Evolutionary conservation across 768 basidiomycete genomes (phyloP).

Genomic region (Coprinopsis sp.): DNA sequence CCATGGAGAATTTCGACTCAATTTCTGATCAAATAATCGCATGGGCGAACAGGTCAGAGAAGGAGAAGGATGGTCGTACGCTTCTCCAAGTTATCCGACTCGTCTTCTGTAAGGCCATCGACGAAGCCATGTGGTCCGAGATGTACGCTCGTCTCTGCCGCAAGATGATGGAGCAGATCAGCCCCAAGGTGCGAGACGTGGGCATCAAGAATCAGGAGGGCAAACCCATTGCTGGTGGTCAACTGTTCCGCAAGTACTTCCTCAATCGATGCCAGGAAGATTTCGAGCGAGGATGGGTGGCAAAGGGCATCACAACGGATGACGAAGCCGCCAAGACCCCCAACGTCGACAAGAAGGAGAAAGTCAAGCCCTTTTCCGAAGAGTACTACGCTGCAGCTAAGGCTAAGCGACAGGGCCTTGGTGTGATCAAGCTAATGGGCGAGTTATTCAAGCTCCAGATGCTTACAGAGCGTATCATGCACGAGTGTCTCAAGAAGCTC

Average conservation of each 20-base stretch:
- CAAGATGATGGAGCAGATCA: conserved; percentile 94
- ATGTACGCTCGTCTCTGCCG: conserved; percentile 96
- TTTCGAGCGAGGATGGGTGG: conserved; percentile 93
- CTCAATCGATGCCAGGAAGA: conserved; percentile 97
- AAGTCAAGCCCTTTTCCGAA: conserved; percentile 82
- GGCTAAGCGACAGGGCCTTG: conserved; percentile 94
- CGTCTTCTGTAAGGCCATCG: conserved; percentile 96
- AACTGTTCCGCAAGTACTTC: conserved; percentile 94
- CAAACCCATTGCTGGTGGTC: conserved; percentile 87
- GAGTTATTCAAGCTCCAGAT: conserved; percentile 98
- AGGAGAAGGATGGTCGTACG: conserved; percentile 90
- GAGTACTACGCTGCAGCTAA: conserved; percentile 96
- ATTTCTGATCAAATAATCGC: conserved; percentile 93
- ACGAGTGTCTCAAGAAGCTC: conserved; percentile 95
- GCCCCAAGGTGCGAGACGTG: conserved; percentile 82
- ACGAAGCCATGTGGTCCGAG: conserved; percentile 92
- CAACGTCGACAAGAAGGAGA: conserved; percentile 66
- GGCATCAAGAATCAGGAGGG: conserved; percentile 77
- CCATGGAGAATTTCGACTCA: conserved; percentile 93
- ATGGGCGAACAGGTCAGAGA: conserved; percentile 92
- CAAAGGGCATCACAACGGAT: conserved; percentile 82
- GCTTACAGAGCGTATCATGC: conserved; percentile 97
- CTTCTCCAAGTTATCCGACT: conserved; percentile 94
- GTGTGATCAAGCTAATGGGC: conserved; percentile 96
- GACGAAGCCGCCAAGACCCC: conserved; percentile 81